phyloP scores from a whole-genome alignment of 73 alveolate genomes.

The Stentor coeruleus region DNA sequence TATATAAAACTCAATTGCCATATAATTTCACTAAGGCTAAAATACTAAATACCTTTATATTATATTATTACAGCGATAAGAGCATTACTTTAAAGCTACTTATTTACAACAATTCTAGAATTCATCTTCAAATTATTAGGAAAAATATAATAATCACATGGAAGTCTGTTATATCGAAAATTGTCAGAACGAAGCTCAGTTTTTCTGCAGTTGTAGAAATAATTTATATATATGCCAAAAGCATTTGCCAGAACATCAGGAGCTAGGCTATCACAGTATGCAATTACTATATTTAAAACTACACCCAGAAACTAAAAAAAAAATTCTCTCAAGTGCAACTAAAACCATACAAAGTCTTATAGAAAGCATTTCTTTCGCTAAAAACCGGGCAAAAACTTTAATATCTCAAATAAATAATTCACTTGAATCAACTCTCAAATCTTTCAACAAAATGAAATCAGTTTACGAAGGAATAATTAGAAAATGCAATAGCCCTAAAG shows the following conservation, averaged over 20 bases:
- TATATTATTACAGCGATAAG: no score
- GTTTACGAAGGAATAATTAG: background rate
- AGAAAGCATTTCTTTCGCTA: background rate
- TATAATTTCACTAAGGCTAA: no score
- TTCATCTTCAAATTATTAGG: no score
- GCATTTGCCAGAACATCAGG: background rate
- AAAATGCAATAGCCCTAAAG: background rate
- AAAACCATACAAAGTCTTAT: background rate
- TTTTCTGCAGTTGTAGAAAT: conserved; percentile 24
- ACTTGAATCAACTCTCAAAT: background rate
- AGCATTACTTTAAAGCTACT: no score
- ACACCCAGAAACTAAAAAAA: background rate
- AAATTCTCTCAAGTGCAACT: background rate
- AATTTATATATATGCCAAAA: conserved; percentile 9
- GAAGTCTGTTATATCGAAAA: background rate
- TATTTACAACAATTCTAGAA: no score
- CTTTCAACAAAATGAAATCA: background rate
- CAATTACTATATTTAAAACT: background rate
- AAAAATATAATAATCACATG: background rate
- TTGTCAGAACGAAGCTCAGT: background rate
- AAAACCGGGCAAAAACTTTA: background rate
- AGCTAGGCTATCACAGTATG: background rate
- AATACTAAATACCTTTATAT: no score
- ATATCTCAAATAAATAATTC: background rate
- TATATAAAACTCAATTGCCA: no score